Percentiles rank a stretch among this genome's conserved stretches.
Evolutionary conservation across 257 asterid genomes (phyloP).

Genomic region (Haberlea rhodopensis): DNA sequence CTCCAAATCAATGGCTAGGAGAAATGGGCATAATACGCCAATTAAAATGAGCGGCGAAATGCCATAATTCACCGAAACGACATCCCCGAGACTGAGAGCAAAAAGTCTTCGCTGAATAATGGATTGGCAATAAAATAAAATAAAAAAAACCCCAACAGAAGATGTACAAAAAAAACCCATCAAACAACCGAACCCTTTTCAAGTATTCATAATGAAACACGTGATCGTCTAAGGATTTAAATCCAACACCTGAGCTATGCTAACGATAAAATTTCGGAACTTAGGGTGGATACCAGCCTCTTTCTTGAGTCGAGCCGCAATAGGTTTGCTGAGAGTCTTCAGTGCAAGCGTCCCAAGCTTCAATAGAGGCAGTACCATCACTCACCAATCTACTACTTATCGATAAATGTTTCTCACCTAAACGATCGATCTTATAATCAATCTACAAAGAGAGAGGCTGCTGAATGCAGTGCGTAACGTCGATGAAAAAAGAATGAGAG

Average conservation of each 20-base stretch:
- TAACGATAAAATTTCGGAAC: slow-evolving; percentile 65
- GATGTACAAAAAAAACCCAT: not conserved
- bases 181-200: not conserved
- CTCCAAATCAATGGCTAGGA: too few relatives aligned
- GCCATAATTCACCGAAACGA: too few relatives aligned
- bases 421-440: not conserved
- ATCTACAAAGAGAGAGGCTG: not conserved
- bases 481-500: not conserved
- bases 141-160: not conserved
- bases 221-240: not conserved
- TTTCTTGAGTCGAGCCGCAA: slow-evolving; percentile 74
- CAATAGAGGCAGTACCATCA: slow-evolving; percentile 68
- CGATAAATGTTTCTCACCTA: not conserved
- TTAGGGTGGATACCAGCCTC: slow-evolving; percentile 67
- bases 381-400: too few relatives aligned
- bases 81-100: too few relatives aligned
- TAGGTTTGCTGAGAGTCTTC: slow-evolving; percentile 72
- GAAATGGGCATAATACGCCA: too few relatives aligned
- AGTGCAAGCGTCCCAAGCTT: slow-evolving; percentile 84
- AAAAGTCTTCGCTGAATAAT: not conserved
- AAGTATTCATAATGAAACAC: not conserved
- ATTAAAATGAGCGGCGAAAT: too few relatives aligned
- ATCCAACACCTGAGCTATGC: slow-evolving; percentile 66
- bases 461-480: not conserved
- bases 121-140: not conserved